A percentile compares a stretch with the other conserved stretches of the same genome.
Evolutionary conservation across 139 green algal genomes (phyloP).

Genomic region (Chlorella sp.): DNA sequence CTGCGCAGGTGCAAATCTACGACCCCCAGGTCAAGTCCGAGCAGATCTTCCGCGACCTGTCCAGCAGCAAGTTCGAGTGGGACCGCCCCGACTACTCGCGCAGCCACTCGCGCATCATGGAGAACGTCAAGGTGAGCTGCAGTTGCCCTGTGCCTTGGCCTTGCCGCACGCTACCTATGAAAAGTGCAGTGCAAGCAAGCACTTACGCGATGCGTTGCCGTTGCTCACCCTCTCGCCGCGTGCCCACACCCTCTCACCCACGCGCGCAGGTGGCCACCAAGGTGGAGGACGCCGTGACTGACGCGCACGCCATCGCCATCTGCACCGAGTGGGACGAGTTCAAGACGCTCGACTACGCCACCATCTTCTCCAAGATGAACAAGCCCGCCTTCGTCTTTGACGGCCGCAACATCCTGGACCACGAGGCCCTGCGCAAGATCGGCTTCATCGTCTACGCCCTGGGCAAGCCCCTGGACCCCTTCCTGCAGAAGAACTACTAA

Average conservation of each 20-base stretch:
- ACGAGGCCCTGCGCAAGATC: conserved; percentile 82
- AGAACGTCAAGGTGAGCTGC: conserved; percentile 37
- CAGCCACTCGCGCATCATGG: conserved; percentile 39
- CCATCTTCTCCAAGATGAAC: conserved; percentile 82
- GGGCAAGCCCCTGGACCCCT: conserved; percentile 97
- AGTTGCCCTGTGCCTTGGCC: too few species aligned
- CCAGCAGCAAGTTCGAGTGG: conserved; percentile 85
- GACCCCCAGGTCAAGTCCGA: conserved; percentile 84
- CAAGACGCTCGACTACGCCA: conserved; percentile 76
- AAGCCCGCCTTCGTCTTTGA: conserved; percentile 99
- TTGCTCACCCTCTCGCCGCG: too few species aligned
- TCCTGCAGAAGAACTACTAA: conserved; percentile 71
- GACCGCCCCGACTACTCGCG: conserved; percentile 72
- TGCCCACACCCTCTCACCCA: too few species aligned
- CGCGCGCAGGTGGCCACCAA: not conserved
- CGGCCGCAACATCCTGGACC: conserved; percentile 93
- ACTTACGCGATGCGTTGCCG: too few species aligned
- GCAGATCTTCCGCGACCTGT: conserved; percentile 83
- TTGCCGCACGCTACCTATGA: too few species aligned
- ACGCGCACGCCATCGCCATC: conserved; percentile 81
- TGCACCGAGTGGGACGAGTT: conserved; percentile 99
- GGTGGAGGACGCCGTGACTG: conserved; percentile 53
- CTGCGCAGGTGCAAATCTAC: conserved; percentile 58
- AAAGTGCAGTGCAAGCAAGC: too few species aligned
- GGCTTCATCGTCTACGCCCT: conserved; percentile 98